Percentiles rank a stretch among this genome's conserved stretches.
Conservation (phyloP, 2,329 filamentous ascomycete genomes). For the Fusarium tanahbumbuense region DNA sequence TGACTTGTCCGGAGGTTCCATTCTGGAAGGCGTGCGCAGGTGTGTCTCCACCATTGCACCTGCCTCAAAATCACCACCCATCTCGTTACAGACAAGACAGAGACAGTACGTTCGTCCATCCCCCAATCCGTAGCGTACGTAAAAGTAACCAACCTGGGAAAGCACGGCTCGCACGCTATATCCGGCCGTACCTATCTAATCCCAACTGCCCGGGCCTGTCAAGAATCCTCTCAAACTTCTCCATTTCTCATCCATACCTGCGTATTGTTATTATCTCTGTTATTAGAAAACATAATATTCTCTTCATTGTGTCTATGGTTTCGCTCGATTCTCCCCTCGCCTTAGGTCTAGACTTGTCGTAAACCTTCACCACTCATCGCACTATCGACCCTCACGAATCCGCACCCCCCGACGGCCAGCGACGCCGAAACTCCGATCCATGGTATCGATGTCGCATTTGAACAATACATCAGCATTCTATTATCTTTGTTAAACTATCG, state of each 20-base stretch:
- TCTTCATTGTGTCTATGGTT: slow-evolving; percentile 11
- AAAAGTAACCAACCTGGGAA: slow-evolving; percentile 28
- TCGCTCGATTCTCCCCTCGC: slow-evolving; percentile 1
- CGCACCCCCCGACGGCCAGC: slow-evolving; percentile 26
- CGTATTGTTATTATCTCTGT: slow-evolving; percentile 15
- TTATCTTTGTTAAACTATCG: slow-evolving; percentile 19
- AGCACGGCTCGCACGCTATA: slow-evolving; percentile 36
- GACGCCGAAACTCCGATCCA: slow-evolving; percentile 28
- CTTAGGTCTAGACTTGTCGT: slow-evolving; percentile 3
- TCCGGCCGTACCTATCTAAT: slow-evolving; percentile 35
- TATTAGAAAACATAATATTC: slow-evolving; percentile 19
- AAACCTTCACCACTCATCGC: slow-evolving; percentile 14
- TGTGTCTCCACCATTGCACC: slow-evolving; percentile 36
- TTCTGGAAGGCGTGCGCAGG: slow-evolving; percentile 38
- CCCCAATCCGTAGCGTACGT: slow-evolving; percentile 19
- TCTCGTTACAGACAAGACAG: not conserved
- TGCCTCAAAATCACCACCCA: slow-evolving; percentile 39
- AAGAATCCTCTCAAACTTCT: slow-evolving; percentile 40
- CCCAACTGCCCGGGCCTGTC: slow-evolving; percentile 21
- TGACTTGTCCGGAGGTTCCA: slow-evolving; percentile 43
- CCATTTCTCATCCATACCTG: slow-evolving; percentile 23
- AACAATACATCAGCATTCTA: slow-evolving; percentile 6
- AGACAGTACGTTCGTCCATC: slow-evolving; percentile 13
- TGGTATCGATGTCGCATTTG: slow-evolving; percentile 28
- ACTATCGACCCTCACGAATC: slow-evolving; percentile 14